phyloP scores from a whole-genome alignment of 176 grass and related monocot species.

The Triticum timopheevii region DNA sequence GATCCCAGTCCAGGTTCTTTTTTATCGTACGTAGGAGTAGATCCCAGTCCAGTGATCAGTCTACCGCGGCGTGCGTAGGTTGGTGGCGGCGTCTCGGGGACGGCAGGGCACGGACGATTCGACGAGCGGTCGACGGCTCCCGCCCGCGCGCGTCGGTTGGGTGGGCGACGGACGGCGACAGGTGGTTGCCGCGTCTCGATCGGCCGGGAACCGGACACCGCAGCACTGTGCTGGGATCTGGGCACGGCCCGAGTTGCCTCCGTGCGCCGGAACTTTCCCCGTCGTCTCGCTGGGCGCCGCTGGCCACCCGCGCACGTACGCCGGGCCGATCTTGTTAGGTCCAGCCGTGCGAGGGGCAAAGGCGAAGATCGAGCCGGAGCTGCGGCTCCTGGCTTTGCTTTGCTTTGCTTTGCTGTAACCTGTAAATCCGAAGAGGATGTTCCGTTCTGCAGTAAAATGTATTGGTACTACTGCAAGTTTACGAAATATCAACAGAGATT shows the following conservation, averaged over 20 bases:
- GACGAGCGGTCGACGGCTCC: not conserved
- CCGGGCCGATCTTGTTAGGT: not conserved
- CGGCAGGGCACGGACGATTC: conserved; percentile 12
- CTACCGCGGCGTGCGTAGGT: not conserved
- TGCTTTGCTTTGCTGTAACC: too few species aligned
- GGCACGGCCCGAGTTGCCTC: not conserved
- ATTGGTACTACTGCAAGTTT: not conserved
- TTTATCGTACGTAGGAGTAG: not conserved
- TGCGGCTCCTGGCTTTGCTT: too few species aligned
- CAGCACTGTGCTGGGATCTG: conserved; percentile 28
- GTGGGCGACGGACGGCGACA: conserved; percentile 44
- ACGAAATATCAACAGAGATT: not conserved
- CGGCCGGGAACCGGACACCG: conserved; percentile 30
- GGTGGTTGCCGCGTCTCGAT: conserved; percentile 38
- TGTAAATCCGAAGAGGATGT: too few species aligned
- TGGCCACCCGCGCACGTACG: not conserved
- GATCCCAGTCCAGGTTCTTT: not conserved
- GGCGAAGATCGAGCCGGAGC: too few species aligned
- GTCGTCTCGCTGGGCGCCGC: not conserved
- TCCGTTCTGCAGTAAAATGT: too few species aligned
- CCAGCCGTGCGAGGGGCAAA: too few species aligned
- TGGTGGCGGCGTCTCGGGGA: conserved; percentile 14
- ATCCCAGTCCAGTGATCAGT: not conserved
- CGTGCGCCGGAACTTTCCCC: not conserved
- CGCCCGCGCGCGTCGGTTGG: conserved; percentile 15